Base-by-base conservation (phyloP, 169 alveolate genomes). In the Theileria equi region DNA sequence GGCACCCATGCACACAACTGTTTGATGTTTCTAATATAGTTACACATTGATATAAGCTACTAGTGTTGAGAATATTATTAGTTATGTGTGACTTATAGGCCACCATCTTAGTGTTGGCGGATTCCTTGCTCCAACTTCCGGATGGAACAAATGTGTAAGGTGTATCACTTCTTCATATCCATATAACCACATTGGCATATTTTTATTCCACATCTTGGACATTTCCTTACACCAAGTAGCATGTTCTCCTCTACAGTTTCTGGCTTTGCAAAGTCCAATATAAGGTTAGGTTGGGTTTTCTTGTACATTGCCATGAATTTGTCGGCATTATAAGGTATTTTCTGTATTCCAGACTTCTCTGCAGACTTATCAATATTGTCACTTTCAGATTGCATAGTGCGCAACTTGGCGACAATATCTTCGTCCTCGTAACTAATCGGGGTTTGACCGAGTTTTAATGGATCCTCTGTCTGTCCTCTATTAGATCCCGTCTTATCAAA, bases 121-220 rank as follows among this genome's bases (percentile, higher is more conserved):
- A n/a, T n/a, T n/a, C n/a, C n/a, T n/a, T n/a, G n/a, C n/a, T n/a
- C n/a, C n/a, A n/a, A n/a, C n/a, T n/a, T n/a, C n/a, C n/a, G n/a
- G n/a, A n/a, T n/a, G n/a, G n/a, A n/a, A n/a, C n/a, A n/a, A n/a
- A n/a, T n/a, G 3, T 7, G 32, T 44, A 28, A 19, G 7, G 23
- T 1, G n/a, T 11, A 3, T 35, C 45, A 49, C 49, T 31, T 52
- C 28, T 25, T 50, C 34, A 50, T 57, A 21, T 52, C 83, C 85
- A 76, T 76, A 26, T 66, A 76, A 23, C 85, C 85, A 26, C 85
- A 76, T 17, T 66, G 85, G 35, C 85, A 76, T 7, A 76, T 76
- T 45, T 76, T 76, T 63, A 66, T 64, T 16, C 85, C 85, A 32
- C 85, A 76, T 26, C 80, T 31, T 7, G 85, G 85, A 53, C 85